Percentiles rank a stretch among this genome's conserved stretches.
phyloP scores from a whole-genome alignment of 2,329 filamentous ascomycete genomes.

The Eurotiales sp. region DNA sequence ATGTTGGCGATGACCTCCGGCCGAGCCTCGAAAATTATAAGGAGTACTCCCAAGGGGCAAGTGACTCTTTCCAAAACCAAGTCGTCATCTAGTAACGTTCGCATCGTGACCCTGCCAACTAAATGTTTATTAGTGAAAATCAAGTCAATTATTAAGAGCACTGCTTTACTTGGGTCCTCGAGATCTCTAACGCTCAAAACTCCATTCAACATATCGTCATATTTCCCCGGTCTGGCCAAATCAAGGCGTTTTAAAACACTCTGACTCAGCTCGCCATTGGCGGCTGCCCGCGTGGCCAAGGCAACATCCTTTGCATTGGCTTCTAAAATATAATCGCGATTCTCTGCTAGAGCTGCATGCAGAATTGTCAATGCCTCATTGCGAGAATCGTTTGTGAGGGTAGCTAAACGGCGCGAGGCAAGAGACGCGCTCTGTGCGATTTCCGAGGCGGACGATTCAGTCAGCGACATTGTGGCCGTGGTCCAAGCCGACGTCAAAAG shows the following conservation, averaged over 20 bases:
- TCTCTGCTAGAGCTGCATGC: slow-evolving; percentile 67
- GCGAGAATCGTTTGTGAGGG: slow-evolving; percentile 69
- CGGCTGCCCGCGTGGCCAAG: slow-evolving; percentile 67
- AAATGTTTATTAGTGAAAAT: slow-evolving; percentile 3
- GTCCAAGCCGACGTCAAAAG: background rate
- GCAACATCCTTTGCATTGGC: slow-evolving; percentile 84
- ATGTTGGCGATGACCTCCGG: slow-evolving; percentile 99
- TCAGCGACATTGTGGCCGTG: slow-evolving; percentile 83
- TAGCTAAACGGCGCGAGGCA: slow-evolving; percentile 78
- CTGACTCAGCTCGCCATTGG: slow-evolving; percentile 70
- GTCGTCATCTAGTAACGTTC: slow-evolving; percentile 81
- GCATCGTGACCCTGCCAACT: slow-evolving; percentile 82
- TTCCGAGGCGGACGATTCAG: slow-evolving; percentile 73
- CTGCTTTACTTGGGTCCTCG: slow-evolving; percentile 71
- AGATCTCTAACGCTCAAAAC: slow-evolving; percentile 83
- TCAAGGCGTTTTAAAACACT: slow-evolving; percentile 87
- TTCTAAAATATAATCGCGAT: slow-evolving; percentile 72
- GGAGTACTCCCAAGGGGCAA: slow-evolving; percentile 92
- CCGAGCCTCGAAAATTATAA: slow-evolving; percentile 97
- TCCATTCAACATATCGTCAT: slow-evolving; percentile 95
- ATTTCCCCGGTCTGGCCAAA: slow-evolving; percentile 81
- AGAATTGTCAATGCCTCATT: slow-evolving; percentile 83
- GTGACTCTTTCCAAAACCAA: slow-evolving; percentile 82
- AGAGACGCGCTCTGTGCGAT: slow-evolving; percentile 74
- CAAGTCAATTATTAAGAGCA: background rate